A percentile compares a stretch with the other conserved stretches of the same genome.
phyloP scores from a whole-genome alignment of 2,329 filamentous ascomycete genomes.

The Didymella exigua region DNA sequence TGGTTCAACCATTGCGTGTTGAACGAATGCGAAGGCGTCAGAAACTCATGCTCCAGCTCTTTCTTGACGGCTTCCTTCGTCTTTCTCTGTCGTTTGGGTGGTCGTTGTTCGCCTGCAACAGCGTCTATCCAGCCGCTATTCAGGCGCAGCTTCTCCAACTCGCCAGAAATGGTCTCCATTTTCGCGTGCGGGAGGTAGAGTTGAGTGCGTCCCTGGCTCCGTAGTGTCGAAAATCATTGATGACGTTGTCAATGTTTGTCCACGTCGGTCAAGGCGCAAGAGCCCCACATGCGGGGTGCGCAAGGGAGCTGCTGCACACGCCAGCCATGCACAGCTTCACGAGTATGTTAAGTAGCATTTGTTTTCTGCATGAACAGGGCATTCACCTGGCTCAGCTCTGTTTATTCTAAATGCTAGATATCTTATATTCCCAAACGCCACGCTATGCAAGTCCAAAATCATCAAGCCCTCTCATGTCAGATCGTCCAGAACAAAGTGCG shows the following conservation, averaged over 20 bases:
- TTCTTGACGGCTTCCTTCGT: constrained; percentile 67
- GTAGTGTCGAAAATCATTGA: constrained; percentile 26
- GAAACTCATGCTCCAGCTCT: constrained; percentile 75
- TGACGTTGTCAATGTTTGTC: constrained; percentile 22
- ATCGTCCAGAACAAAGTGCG: neutral
- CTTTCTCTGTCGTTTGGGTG: constrained; percentile 61
- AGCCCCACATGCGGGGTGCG: constrained; percentile 14
- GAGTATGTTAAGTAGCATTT: neutral
- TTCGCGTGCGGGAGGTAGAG: constrained; percentile 11
- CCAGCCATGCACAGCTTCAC: constrained; percentile 2
- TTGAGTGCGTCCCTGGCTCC: constrained; percentile 9
- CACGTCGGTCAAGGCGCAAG: constrained; percentile 11
- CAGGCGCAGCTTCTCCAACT: constrained; percentile 60
- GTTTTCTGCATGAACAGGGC: neutral
- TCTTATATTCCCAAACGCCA: constrained; percentile 24
- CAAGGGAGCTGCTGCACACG: neutral
- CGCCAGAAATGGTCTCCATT: constrained; percentile 53
- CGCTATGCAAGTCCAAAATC: constrained; percentile 29
- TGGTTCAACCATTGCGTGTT: constrained; percentile 84
- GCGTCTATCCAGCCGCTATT: constrained; percentile 60
- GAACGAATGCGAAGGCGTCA: constrained; percentile 80
- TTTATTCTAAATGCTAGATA: neutral
- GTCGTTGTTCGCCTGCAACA: constrained; percentile 61
- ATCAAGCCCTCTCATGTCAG: neutral
- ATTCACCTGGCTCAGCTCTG: neutral